Base-by-base conservation (phyloP, 2,329 filamentous ascomycete genomes). In the Emydomyces testavorans region DNA sequence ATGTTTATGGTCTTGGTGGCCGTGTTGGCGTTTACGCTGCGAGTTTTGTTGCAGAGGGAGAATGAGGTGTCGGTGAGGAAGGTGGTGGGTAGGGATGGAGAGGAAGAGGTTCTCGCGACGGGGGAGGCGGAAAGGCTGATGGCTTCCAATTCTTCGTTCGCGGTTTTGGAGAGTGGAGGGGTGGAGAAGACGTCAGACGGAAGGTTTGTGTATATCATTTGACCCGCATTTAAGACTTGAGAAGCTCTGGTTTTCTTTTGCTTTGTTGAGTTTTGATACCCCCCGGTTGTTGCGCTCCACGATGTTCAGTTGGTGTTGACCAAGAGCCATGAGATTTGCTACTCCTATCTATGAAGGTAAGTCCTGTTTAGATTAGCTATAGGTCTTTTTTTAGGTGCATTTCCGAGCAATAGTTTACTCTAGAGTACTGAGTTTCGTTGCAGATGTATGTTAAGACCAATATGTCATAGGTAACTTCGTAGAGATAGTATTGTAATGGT, bases 1-100 rank as follows among this genome's bases (percentile, higher is more conserved):
- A 67, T 61, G 7, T 80, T 79, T 50, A 83, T 85, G 80, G 53
- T 74, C 2, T 62, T 67, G 1, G 80, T 84, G 3, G 79, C 77
- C 1, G 50, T 71, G 0, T 57, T 84, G 50, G 78, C 79, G 0
- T 53, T 71, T 26, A 57, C 65, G 7, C 61, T 84, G 62, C 71
- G 80, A 47, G 50, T 69, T n/a, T 69, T 78, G 24, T 58, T 85
- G 29, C 61, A 60, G 38, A 60, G 71, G 46, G 64, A 69, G 58
- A 84, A 84, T 56, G 54, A 62, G 13, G 65, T 55, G 49, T 60
- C 72, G 50, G 71, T 32, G 10, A 28, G 32, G 13, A 38, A 20
- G 1, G 24, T 38, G 18, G 60, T 72, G 52, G 72, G 28, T 5
- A 49, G 38, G 20, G 51, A 45, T 44, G 23, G 20, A 23, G 48